Conservation (phyloP, 2,329 filamentous ascomycete genomes). For the Penicillium decumbens region DNA sequence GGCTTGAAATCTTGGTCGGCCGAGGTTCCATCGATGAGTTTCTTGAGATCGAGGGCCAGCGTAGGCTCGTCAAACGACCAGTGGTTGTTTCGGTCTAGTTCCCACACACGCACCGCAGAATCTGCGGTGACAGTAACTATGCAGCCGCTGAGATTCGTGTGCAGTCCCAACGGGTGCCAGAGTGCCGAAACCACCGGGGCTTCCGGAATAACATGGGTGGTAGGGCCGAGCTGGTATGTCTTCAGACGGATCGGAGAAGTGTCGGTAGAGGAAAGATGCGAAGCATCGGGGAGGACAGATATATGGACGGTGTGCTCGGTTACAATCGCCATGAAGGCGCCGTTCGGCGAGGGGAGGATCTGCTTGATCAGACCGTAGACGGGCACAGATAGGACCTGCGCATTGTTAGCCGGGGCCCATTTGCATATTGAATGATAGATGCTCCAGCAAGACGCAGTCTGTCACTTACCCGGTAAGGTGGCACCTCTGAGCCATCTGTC, state of each 20-base stretch:
- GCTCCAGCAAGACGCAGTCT: neutral
- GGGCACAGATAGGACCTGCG: constrained; percentile 68
- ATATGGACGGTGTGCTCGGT: constrained; percentile 87
- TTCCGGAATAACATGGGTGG: constrained; percentile 82
- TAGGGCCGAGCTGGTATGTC: constrained; percentile 87
- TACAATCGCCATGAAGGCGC: constrained; percentile 75
- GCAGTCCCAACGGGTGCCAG: constrained; percentile 87
- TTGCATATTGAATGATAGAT: neutral
- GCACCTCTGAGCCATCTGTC: constrained; percentile 33
- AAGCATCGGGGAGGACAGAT: constrained; percentile 74
- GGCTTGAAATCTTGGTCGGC: constrained; percentile 79
- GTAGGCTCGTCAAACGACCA: constrained; percentile 83
- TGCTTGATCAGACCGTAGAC: constrained; percentile 80
- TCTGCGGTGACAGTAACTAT: constrained; percentile 85
- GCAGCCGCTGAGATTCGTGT: constrained; percentile 61
- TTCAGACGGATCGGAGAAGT: constrained; percentile 68
- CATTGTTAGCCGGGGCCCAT: constrained; percentile 7
- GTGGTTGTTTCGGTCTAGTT: constrained; percentile 74
- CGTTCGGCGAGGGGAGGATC: constrained; percentile 75
- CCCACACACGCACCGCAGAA: constrained; percentile 85
- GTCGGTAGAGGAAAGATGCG: constrained; percentile 68
- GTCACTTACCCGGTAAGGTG: constrained; percentile 28
- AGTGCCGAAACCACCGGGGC: constrained; percentile 73
- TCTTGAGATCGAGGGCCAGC: constrained; percentile 80
- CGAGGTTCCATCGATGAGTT: constrained; percentile 77